These are phyloP conservation scores for Verticillium zaregamsianum DNA, from an alignment of 2,329 filamentous ascomycete genomes.

Conservation along the genomic window DNA sequence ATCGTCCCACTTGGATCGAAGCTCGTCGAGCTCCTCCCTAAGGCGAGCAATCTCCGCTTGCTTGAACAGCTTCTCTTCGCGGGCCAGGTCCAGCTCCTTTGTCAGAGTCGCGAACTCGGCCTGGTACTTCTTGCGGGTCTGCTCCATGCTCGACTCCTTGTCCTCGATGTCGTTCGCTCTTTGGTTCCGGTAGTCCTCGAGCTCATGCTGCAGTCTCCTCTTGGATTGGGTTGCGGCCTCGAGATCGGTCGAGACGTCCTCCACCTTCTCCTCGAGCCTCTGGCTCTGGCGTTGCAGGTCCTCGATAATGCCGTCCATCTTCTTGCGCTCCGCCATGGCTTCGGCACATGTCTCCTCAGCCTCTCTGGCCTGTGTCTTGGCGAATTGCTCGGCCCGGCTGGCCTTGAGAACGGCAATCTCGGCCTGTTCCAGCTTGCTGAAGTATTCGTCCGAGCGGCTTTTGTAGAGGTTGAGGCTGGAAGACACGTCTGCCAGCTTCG, in stretches of 20 bases:
- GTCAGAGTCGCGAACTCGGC: conserved; percentile 84
- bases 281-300: conserved; percentile 88
- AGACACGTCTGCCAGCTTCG: conserved; percentile 76
- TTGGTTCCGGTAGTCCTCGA: conserved; percentile 95
- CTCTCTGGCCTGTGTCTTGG: conserved; percentile 82
- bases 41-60: conserved; percentile 83
- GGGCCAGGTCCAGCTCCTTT: conserved; percentile 88
- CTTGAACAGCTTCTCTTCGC: conserved; percentile 82
- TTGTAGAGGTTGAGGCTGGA: conserved; percentile 88
- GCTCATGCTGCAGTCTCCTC: conserved; percentile 91
- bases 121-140: conserved; percentile 97
- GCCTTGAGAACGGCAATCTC: conserved; percentile 95
- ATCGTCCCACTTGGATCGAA: conserved; percentile 96
- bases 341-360: conserved; percentile 86
- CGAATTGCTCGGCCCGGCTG: conserved; percentile 87
- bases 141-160: conserved; percentile 92
- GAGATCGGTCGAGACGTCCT: conserved; percentile 87
- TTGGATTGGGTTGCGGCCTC: conserved; percentile 82
- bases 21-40: conserved; percentile 92
- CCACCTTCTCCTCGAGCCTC: conserved; percentile 82
- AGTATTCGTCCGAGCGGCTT: conserved; percentile 90
- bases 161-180: conserved; percentile 95
- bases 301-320: conserved; percentile 82
- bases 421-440: conserved; percentile 92
- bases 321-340: conserved; percentile 87